These are phyloP conservation scores for Tympanopsis confertula DNA, from an alignment of 2,329 filamentous ascomycete species.

Conservation along the genomic window DNA sequence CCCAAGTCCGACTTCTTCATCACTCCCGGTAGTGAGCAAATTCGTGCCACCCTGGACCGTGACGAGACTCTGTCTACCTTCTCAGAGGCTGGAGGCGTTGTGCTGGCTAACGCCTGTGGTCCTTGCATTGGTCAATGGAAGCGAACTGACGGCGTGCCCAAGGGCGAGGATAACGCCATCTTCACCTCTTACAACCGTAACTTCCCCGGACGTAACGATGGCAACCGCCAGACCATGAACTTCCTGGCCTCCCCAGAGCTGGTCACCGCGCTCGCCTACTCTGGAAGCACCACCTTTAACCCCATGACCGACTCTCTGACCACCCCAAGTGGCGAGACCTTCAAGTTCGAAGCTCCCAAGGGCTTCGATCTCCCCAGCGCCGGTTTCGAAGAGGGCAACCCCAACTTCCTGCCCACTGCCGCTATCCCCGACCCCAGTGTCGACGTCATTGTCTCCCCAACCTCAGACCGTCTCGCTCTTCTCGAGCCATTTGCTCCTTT, in stretches of 20 bases:
- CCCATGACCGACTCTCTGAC: slow-evolving; percentile 57
- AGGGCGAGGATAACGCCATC: slow-evolving; percentile 61
- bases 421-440: slow-evolving; percentile 47
- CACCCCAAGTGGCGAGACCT: slow-evolving; percentile 47
- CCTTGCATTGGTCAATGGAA: slow-evolving; percentile 64
- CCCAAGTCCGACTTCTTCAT: slow-evolving; percentile 64
- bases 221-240: slow-evolving; percentile 65
- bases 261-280: slow-evolving; percentile 63
- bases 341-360: slow-evolving; percentile 53
- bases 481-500: slow-evolving; percentile 64
- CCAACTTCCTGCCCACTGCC: slow-evolving; percentile 50
- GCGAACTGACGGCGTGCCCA: slow-evolving; percentile 51
- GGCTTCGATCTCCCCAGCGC: slow-evolving; percentile 25
- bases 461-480: slow-evolving; percentile 54
- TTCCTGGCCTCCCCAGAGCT: slow-evolving; percentile 68
- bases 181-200: slow-evolving; percentile 69
- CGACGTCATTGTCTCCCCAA: slow-evolving; percentile 51
- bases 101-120: slow-evolving; percentile 63
- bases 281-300: slow-evolving; percentile 62
- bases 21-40: slow-evolving; percentile 67
- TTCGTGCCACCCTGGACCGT: slow-evolving; percentile 59
- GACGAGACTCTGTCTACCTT: slow-evolving; percentile 58
- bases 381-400: slow-evolving; percentile 52
- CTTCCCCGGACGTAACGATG: slow-evolving; percentile 64
- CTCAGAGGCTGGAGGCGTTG: slow-evolving; percentile 52